These are phyloP conservation scores for Sphagnum magellanicum DNA, from an alignment of 228 moss, liverwort and hornwort species.

Conservation along the genomic window DNA sequence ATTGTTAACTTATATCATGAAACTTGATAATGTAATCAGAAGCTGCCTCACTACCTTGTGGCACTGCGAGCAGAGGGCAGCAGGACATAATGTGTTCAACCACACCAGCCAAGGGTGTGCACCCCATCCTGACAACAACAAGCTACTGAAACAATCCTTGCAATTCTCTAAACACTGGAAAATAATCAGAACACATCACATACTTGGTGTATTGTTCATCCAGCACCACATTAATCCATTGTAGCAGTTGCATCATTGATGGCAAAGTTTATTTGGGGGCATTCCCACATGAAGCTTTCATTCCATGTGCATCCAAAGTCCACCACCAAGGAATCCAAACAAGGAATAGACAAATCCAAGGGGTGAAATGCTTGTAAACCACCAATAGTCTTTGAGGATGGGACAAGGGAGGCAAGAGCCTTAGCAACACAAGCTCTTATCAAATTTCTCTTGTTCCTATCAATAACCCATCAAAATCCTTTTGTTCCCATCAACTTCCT, in stretches of 20 bases:
- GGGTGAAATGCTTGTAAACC: too few species aligned
- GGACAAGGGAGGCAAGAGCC: too few species aligned
- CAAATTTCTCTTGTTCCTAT: too few species aligned
- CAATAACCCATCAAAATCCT: too few species aligned
- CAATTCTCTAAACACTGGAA: slow-evolving; percentile 49
- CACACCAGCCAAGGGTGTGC: slow-evolving; percentile 45
- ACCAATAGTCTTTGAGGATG: too few species aligned
- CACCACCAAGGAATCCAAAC: too few species aligned
- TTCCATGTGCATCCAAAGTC: too few species aligned
- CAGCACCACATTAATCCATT: slow-evolving; percentile 60
- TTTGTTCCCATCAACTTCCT: too few species aligned
- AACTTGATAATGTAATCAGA: slow-evolving; percentile 81
- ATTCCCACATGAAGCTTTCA: too few species aligned
- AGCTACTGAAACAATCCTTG: slow-evolving; percentile 42
- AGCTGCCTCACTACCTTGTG: slow-evolving; percentile 19
- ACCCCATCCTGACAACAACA: slow-evolving; percentile 33
- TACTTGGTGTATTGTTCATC: slow-evolving; percentile 75
- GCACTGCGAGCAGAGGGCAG: slow-evolving; percentile 26
- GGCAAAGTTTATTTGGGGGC: slow-evolving; percentile 10
- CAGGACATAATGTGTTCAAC: slow-evolving; percentile 45
- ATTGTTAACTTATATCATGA: slow-evolving; percentile 67
- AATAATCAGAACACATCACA: slow-evolving; percentile 66
- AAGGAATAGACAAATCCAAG: too few species aligned
- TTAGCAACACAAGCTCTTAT: too few species aligned
- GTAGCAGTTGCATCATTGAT: slow-evolving; percentile 57